These are phyloP conservation scores for Ochromonadaceae sp. DNA, from an alignment of 352 stramenopile species.

Conservation along the genomic window DNA sequence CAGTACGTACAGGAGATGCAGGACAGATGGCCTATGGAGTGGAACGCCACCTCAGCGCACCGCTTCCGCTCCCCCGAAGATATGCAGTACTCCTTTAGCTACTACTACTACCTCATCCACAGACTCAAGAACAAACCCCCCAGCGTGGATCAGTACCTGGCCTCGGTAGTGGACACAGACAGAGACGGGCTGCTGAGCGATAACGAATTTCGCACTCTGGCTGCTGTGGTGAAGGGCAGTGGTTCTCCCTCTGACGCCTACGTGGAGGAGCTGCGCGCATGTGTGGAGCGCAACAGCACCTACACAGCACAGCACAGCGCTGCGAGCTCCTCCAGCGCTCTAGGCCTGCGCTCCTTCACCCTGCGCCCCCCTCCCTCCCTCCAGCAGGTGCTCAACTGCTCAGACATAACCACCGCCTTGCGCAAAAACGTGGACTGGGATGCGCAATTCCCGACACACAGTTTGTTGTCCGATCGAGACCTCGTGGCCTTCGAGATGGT, in stretches of 20 bases:
- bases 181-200: constrained; percentile 64
- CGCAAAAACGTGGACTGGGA: neutral
- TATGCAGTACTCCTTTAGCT: constrained; percentile 86
- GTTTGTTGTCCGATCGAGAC: neutral
- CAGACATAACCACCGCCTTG: neutral
- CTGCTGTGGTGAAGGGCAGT: no score
- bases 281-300: constrained; percentile 35
- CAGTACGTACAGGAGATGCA: constrained; percentile 64
- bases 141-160: constrained; percentile 32
- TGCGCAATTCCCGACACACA: neutral
- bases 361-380: neutral
- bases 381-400: neutral
- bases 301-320: neutral
- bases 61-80: constrained; percentile 72
- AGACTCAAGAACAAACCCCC: constrained; percentile 46
- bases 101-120: constrained; percentile 82
- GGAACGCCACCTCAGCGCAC: constrained; percentile 53
- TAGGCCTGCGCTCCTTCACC: no score
- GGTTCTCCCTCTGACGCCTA: constrained; percentile 44
- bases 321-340: constrained; percentile 7
- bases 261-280: constrained; percentile 46
- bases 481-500: constrained; percentile 84
- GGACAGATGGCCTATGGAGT: constrained; percentile 45
- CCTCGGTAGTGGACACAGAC: constrained; percentile 65
- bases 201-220: constrained; percentile 63